Evolutionary conservation across 495 filamentous ascomycete genomes (phyloP).

Genomic region (Tetracladium marchalianum): DNA sequence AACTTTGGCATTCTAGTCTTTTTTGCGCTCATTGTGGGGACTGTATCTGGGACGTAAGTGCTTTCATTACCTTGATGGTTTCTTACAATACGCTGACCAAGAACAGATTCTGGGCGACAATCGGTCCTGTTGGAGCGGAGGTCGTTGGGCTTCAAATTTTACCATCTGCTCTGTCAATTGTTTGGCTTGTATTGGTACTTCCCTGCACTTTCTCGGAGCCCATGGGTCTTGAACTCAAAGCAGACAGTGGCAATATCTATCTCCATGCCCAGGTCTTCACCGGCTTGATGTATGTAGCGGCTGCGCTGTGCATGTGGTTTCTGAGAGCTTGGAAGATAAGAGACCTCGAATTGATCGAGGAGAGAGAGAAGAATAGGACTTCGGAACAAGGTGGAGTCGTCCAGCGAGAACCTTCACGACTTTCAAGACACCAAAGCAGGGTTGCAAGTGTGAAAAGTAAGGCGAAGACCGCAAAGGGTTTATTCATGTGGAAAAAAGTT

Average conservation of each 20-base stretch:
- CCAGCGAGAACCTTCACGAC: neutral
- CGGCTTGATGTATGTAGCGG: slow-evolving; percentile 55
- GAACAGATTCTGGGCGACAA: slow-evolving; percentile 53
- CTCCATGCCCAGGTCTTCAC: slow-evolving; percentile 57
- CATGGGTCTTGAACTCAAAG: slow-evolving; percentile 59
- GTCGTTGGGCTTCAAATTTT: slow-evolving; percentile 65
- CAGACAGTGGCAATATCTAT: slow-evolving; percentile 37
- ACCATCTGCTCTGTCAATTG: slow-evolving; percentile 60
- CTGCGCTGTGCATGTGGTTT: slow-evolving; percentile 41
- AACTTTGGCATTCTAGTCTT: slow-evolving; percentile 58
- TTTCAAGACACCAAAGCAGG: slow-evolving; percentile 5
- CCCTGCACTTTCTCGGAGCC: slow-evolving; percentile 68
- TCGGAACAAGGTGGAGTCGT: slow-evolving; percentile 10
- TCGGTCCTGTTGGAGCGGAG: slow-evolving; percentile 67
- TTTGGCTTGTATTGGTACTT: slow-evolving; percentile 63
- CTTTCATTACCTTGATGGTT: slow-evolving; percentile 20
- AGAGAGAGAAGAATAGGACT: slow-evolving; percentile 15
- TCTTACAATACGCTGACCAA: slow-evolving; percentile 11
- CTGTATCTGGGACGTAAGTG: slow-evolving; percentile 49
- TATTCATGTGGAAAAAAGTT: slow-evolving; percentile 17
- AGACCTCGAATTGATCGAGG: slow-evolving; percentile 32
- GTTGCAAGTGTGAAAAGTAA: slow-evolving; percentile 10
- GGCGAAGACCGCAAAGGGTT: slow-evolving; percentile 8
- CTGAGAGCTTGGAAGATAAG: slow-evolving; percentile 52
- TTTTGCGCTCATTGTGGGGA: slow-evolving; percentile 60